A percentile compares a stretch with the other conserved stretches of the same genome.
These are phyloP conservation scores for Peterozyma xylosa DNA, from an alignment of 805 yeast genomes.

Conservation along the genomic window DNA sequence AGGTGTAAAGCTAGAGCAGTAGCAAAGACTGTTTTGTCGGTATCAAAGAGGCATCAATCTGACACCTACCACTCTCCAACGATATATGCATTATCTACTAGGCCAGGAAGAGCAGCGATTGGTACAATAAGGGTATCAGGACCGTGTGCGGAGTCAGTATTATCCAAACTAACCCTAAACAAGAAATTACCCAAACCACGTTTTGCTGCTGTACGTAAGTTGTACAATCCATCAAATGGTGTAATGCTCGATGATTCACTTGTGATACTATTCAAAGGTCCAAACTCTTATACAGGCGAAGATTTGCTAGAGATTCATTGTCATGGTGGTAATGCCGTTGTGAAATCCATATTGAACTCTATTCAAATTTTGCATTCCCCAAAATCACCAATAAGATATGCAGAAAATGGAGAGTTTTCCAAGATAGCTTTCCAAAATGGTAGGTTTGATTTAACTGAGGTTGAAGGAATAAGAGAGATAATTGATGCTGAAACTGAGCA, in stretches of 20 bases:
- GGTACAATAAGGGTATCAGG: constrained; percentile 86
- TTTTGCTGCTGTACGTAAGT: constrained; percentile 47
- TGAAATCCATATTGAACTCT: constrained; percentile 57
- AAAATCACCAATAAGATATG: constrained; percentile 53
- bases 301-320: constrained; percentile 83
- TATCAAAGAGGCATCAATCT: too few relatives aligned
- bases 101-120: constrained; percentile 74
- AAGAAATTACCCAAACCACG: constrained; percentile 37
- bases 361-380: constrained; percentile 47
- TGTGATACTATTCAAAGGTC: constrained; percentile 58
- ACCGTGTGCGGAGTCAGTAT: constrained; percentile 41
- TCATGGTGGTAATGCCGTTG: constrained; percentile 91
- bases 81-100: constrained; percentile 85
- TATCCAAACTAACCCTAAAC: constrained; percentile 35
- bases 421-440: constrained; percentile 81
- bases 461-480: constrained; percentile 83
- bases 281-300: constrained; percentile 88
- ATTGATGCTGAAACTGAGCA: constrained; percentile 92
- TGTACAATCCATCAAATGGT: constrained; percentile 34
- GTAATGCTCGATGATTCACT: constrained; percentile 71
- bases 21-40: too few relatives aligned
- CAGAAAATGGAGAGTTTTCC: constrained; percentile 92
- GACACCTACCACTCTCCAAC: constrained; percentile 40
- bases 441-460: constrained; percentile 76
- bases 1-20: too few relatives aligned